Base-by-base conservation (phyloP, 2,329 filamentous ascomycete genomes). In the Aspergillus ochraceus region DNA sequence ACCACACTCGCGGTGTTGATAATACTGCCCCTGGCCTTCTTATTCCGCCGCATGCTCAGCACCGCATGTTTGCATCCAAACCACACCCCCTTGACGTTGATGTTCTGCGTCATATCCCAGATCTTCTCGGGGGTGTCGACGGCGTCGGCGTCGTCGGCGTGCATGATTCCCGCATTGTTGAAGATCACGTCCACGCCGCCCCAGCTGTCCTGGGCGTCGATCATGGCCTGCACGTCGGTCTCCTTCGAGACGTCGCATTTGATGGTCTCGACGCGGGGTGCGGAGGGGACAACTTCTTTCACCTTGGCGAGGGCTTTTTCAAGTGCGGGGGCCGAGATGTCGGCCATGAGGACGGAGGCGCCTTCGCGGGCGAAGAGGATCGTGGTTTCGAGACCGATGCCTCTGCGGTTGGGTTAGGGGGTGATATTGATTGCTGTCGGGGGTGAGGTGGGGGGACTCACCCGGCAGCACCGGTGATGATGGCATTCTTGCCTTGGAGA, bases 31-130 rank as follows among this genome's bases (percentile, higher is more conserved):
- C 84, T 86, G 46, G 81, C 86, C 86, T 97, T 97, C 58, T 85
- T 84, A 82, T 96, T 83, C 69, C 87, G 88, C 65, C 92, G 89
- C 69, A 97, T 83, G 49, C 90, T 86, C 54, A 94, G 82, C 30
- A 97, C 88, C 6, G 93, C 92, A 76, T 97, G 91, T 83, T 97
- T 97, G 85, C 88, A 89, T 61, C 93, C 93, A 75, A 87, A 97
- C 93, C 93, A 97, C n/a, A 97, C 93, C 47, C 93, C 93, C 85
- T 97, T 97, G 77, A 97, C 93, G 77, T 97, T 97, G 82, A 97
- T 96, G 75, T 87, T 88, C 63, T 96, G 92, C 5, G 93, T 97
- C 66, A 96, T 80, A 71, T 97, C 92, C 93, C 93, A 97, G 81
- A 97, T 93, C 70, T 87, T 88, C 80, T 97, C 92, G 54, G 91